phyloP scores from a whole-genome alignment of 139 green algal species.

The Coelastrella sp. region DNA sequence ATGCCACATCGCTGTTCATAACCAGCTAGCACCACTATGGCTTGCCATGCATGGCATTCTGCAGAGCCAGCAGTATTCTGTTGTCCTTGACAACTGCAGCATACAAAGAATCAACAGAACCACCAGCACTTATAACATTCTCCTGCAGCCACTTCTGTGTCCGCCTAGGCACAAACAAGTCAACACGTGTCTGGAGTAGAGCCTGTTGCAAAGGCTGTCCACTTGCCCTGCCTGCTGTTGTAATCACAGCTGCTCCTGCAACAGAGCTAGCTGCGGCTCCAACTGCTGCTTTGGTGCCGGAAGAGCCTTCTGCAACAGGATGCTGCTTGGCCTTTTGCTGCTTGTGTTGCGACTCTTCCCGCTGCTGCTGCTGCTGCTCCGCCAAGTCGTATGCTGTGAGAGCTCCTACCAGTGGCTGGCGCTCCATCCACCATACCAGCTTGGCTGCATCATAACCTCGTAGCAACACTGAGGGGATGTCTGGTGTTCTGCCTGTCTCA shows the following conservation, averaged over 20 bases:
- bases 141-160: conserved; percentile 18
- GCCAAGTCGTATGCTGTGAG: neutral
- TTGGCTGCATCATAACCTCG: neutral
- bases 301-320: neutral
- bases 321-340: neutral
- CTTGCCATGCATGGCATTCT: neutral
- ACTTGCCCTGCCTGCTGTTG: conserved; percentile 10
- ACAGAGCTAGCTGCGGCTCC: neutral
- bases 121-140: neutral
- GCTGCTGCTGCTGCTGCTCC: neutral
- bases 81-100: neutral
- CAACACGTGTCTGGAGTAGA: conserved; percentile 6
- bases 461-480: conserved; percentile 54
- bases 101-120: neutral
- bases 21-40: too few species aligned
- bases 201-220: neutral
- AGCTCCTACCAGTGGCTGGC: conserved; percentile 1
- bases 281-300: neutral
- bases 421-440: conserved; percentile 39
- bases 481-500: neutral
- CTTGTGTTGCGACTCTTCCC: neutral
- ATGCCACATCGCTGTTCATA: too few species aligned
- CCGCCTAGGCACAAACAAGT: conserved; percentile 36
- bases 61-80: neutral
- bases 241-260: neutral